These are phyloP conservation scores for Chrysophaeum taylorii DNA, from an alignment of 352 stramenopile species.

Conservation along the genomic window DNA sequence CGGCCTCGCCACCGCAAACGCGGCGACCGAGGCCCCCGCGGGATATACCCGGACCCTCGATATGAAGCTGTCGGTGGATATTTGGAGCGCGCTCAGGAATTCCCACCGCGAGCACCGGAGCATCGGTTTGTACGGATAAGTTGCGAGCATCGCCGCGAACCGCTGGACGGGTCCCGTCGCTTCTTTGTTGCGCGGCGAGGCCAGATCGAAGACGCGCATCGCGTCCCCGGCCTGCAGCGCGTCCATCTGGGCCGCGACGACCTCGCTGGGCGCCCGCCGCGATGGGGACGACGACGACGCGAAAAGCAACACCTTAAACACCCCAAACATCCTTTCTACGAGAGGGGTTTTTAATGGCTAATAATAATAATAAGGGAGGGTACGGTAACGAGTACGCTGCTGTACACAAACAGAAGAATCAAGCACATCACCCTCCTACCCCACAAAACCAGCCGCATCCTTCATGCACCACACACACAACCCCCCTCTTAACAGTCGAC, in stretches of 20 bases:
- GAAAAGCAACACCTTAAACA: no score
- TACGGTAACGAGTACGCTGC: no score
- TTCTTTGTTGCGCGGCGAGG: neutral
- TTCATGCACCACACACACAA: no score
- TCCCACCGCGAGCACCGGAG: neutral
- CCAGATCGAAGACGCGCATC: neutral
- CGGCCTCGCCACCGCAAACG: neutral
- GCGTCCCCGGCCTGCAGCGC: neutral
- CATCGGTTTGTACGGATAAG: neutral
- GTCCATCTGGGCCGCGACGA: neutral
- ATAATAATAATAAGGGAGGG: no score
- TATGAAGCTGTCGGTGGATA: neutral
- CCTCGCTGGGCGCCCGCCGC: neutral
- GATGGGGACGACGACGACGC: no score
- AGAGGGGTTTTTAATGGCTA: no score
- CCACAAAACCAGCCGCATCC: no score
- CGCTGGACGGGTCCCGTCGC: neutral
- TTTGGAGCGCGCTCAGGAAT: neutral
- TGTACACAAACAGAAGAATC: no score
- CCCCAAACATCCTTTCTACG: no score
- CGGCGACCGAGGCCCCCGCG: neutral
- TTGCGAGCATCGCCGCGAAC: neutral
- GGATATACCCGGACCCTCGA: neutral
- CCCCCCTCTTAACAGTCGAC: no score
- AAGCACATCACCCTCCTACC: no score